phyloP scores from a whole-genome alignment of 495 filamentous ascomycete genomes.

The Trichoderma gamsii region DNA sequence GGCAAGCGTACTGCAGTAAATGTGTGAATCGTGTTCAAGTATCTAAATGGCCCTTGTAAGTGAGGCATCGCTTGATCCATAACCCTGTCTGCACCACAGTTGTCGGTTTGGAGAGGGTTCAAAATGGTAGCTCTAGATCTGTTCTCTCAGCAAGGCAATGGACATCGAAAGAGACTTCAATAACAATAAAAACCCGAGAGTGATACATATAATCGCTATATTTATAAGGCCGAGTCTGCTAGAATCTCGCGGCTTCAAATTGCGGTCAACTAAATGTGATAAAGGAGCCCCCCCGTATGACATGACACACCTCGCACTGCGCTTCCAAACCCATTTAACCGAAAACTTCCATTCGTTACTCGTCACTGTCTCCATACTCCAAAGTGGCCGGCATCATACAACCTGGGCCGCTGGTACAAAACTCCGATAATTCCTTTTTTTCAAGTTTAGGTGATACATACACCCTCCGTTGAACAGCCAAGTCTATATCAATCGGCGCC shows the following conservation, averaged over 20 bases:
- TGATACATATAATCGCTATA: slow-evolving; percentile 4
- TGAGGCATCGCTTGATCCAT: no score
- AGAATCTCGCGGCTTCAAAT: slow-evolving; percentile 10
- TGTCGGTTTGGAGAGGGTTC: no score
- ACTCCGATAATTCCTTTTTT: not conserved
- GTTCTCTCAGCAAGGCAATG: no score
- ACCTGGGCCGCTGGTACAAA: slow-evolving; percentile 3
- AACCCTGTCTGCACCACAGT: no score
- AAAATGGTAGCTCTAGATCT: no score
- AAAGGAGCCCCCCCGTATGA: not conserved
- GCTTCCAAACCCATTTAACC: not conserved
- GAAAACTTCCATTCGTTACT: slow-evolving; percentile 10
- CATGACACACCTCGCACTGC: not conserved
- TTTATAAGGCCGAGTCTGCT: not conserved
- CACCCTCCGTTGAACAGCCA: not conserved
- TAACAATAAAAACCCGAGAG: not conserved
- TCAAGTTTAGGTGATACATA: slow-evolving; percentile 1
- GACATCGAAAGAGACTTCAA: not conserved
- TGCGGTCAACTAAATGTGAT: not conserved
- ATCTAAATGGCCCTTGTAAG: no score
- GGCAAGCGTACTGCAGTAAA: no score
- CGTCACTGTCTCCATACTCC: slow-evolving; percentile 11
- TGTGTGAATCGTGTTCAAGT: no score
- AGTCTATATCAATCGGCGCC: not conserved
- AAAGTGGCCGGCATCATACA: not conserved